Base-by-base conservation (phyloP, 257 asterid genomes). In the Datura wrightii region DNA sequence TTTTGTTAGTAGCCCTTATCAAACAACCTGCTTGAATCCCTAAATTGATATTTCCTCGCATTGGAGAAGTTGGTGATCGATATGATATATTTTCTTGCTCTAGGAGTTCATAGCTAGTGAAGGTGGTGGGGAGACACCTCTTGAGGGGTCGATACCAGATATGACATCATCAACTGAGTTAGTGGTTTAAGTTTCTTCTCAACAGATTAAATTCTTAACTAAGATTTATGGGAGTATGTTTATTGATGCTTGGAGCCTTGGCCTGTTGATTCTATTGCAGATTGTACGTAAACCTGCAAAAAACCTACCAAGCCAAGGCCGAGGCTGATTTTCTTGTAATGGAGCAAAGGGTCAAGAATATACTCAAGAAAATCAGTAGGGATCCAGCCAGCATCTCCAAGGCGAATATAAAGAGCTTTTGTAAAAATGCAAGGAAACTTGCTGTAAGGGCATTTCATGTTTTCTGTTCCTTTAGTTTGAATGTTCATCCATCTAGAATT, bases 111-210 rank as follows among this genome's bases (percentile, higher is more conserved):
- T 95, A 58, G 89, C 92, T 83, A 93, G 89, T 85, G 98, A 97
- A 95, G 98, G 99, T 78, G 92, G 88, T 50, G 98, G 98, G 65
- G 99, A 93, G 92, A 94, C 94, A 78, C 98, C 99, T 83, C 93
- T 97, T 46, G 99, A 97, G 87, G 99, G 98, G 85, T 89, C 98
- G 80, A 95, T 97, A 88, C 98, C 99, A 18, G 99, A 97, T 86
- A 97, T 97, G 99, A 94, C 98, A 76, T 95, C 99, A 84, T 95
- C 98, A 8, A 95, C 99, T 0, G 99, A 97, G 99, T 97, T 84
- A 92, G 97, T 90, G 85, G 59, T 85, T 58, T 84, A 82, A 24
- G 81, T 83, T 87, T 82, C 34, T 36, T 60, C 67, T 36, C 71
- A 50, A 44, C 13, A 39, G 4, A 34, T 41, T 19, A 54, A 53